Percentiles rank a stretch among this genome's conserved stretches.
These are phyloP conservation scores for Alnus rubra DNA, from an alignment of 306 rosid species.

Conservation along the genomic window DNA sequence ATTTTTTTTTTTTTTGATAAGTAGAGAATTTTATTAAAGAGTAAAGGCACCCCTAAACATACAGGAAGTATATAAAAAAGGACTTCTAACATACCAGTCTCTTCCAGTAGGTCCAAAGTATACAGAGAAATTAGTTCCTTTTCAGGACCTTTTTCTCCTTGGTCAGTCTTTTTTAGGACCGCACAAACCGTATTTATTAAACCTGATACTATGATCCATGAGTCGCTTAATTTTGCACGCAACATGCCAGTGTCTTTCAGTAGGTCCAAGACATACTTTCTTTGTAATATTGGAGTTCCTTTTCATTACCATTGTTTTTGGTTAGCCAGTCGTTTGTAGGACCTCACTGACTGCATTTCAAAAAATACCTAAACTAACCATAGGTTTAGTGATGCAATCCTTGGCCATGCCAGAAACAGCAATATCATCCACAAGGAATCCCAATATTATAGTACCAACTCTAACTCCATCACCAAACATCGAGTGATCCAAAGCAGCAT, in stretches of 20 bases:
- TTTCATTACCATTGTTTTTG: neutral
- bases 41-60: too few species aligned
- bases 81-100: neutral
- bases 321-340: neutral
- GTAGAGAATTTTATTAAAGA: too few species aligned
- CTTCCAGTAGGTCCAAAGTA: neutral
- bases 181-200: too few species aligned
- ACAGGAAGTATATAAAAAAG: too few species aligned
- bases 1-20: neutral
- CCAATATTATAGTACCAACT: neutral
- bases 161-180: too few species aligned
- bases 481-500: neutral
- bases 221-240: neutral
- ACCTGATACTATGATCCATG: too few species aligned
- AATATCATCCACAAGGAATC: neutral
- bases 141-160: too few species aligned
- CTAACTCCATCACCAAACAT: neutral
- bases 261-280: neutral
- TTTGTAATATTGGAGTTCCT: neutral
- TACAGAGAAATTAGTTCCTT: neutral
- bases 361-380: neutral
- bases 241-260: neutral
- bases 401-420: neutral
- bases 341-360: neutral
- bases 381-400: neutral